These are phyloP conservation scores for Phyllosticta citrichinensis DNA, from an alignment of 2,329 filamentous ascomycete genomes.

Conservation along the genomic window DNA sequence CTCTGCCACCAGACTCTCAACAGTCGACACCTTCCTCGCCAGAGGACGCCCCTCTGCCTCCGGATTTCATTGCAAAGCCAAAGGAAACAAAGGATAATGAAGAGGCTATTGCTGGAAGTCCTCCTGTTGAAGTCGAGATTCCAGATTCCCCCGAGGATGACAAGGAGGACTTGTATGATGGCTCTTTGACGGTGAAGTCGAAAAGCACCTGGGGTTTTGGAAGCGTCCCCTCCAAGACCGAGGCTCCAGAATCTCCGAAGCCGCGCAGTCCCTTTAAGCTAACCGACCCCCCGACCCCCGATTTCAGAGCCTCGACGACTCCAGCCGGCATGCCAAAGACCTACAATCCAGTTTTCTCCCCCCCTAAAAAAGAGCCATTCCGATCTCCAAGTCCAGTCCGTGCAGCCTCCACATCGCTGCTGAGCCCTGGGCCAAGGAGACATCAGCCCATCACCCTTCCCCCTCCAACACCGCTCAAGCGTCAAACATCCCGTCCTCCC, in stretches of 20 bases:
- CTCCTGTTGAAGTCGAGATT: constrained; percentile 34
- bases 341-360: constrained; percentile 45
- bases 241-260: constrained; percentile 16
- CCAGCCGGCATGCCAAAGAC: constrained; percentile 27
- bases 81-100: constrained; percentile 20
- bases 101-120: constrained; percentile 39
- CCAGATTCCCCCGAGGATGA: constrained; percentile 37
- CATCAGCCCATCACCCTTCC: constrained; percentile 23
- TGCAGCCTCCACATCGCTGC: constrained; percentile 41
- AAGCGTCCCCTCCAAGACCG: background rate
- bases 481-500: constrained; percentile 20
- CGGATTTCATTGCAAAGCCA: constrained; percentile 23
- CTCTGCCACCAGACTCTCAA: constrained; percentile 32
- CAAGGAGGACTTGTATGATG: constrained; percentile 1
- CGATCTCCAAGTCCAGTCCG: constrained; percentile 65
- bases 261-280: constrained; percentile 17
- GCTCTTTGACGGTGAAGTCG: background rate
- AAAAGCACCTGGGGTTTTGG: background rate
- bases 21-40: constrained; percentile 18
- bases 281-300: constrained; percentile 11
- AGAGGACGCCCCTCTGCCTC: constrained; percentile 28
- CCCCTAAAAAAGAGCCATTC: constrained; percentile 47
- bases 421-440: constrained; percentile 14
- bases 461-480: constrained; percentile 18
- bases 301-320: constrained; percentile 15